Conservation (phyloP, 305 asterid species). For the Solanum hybrid region DNA sequence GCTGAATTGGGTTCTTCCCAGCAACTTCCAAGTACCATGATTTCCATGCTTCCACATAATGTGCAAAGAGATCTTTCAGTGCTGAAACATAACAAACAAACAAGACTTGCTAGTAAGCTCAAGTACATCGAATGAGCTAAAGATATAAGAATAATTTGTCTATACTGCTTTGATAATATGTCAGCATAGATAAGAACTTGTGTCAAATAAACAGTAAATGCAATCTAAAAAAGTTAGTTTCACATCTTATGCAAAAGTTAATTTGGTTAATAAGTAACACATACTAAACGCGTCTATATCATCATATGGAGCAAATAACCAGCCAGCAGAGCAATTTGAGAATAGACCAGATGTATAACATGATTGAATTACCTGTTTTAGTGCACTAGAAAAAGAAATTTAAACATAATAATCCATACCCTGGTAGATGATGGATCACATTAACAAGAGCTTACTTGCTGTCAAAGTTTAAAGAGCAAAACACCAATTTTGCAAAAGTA, state of each 20-base stretch:
- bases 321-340: neutral
- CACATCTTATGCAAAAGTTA: neutral
- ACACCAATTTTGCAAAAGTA: neutral
- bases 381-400: neutral
- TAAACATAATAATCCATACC: neutral
- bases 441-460: neutral
- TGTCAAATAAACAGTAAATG: neutral
- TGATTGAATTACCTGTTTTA: neutral
- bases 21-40: slow-evolving; percentile 89
- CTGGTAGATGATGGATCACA: neutral
- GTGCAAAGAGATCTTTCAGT: slow-evolving; percentile 78
- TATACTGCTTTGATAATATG: neutral
- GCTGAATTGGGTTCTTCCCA: slow-evolving; percentile 54
- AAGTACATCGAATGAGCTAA: neutral
- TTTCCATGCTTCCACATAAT: slow-evolving; percentile 84
- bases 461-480: neutral
- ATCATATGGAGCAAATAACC: neutral
- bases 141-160: neutral
- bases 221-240: too few relatives aligned
- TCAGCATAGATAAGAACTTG: neutral
- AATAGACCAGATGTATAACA: neutral
- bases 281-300: neutral
- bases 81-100: slow-evolving; percentile 38
- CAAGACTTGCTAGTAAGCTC: slow-evolving; percentile 3
- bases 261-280: neutral